phyloP scores from a whole-genome alignment of 352 stramenopile species.

The Peronospora belbahrii region DNA sequence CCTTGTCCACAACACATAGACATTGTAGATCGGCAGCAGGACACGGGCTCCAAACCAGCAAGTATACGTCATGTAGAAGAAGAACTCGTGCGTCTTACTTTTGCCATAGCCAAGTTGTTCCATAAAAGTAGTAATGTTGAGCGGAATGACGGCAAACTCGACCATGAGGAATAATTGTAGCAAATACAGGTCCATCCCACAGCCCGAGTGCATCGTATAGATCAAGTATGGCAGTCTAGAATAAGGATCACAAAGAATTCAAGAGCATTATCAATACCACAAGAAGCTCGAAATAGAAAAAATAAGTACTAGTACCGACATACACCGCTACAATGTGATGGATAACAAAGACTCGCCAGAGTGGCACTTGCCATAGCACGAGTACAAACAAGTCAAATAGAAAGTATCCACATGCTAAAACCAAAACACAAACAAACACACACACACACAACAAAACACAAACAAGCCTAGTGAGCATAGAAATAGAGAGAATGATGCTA shows the following conservation, averaged over 20 bases:
- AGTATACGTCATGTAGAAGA: conserved; percentile 72
- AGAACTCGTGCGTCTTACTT: conserved; percentile 42
- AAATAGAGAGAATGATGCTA: background rate
- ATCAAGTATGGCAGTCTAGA: conserved; percentile 70
- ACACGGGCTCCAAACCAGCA: conserved; percentile 72
- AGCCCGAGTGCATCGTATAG: conserved; percentile 72
- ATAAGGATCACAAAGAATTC: background rate
- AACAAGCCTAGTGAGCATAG: background rate
- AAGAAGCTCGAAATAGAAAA: background rate
- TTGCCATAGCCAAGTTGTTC: conserved; percentile 72
- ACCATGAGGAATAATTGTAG: conserved; percentile 78
- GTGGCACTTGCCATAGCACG: conserved; percentile 55
- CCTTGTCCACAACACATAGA: conserved; percentile 70
- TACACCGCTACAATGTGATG: conserved; percentile 78
- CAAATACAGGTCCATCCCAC: conserved; percentile 68
- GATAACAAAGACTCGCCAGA: conserved; percentile 72
- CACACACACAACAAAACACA: background rate
- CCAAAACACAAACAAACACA: background rate
- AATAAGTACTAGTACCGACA: conserved; percentile 17
- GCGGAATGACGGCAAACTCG: conserved; percentile 74
- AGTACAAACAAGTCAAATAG: conserved; percentile 75
- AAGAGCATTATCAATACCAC: background rate
- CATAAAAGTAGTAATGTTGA: conserved; percentile 76
- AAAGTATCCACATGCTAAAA: conserved; percentile 70
- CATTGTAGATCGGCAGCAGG: conserved; percentile 67